A percentile compares a stretch with the other conserved stretches of the same genome.
phyloP scores from a whole-genome alignment of 2,329 filamentous ascomycete genomes.

The Clarireedia hainanense region DNA sequence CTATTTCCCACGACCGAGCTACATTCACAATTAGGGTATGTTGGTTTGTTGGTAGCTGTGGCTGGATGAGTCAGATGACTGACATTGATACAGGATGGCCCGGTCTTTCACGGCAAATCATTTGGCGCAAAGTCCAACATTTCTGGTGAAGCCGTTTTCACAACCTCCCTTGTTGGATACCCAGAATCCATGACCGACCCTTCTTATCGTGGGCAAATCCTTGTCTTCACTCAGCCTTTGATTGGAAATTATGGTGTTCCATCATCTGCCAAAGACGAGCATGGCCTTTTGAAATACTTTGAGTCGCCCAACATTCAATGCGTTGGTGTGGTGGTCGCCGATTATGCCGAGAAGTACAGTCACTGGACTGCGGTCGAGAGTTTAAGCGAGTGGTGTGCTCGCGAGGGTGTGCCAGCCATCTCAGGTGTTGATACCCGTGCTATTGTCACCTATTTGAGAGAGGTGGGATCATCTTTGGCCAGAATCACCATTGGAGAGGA shows the following conservation, averaged over 20 bases:
- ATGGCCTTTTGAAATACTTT: conserved; percentile 92
- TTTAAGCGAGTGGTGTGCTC: conserved; percentile 86
- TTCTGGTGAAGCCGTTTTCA: conserved; percentile 97
- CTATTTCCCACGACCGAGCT: conserved; percentile 66
- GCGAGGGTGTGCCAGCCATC: conserved; percentile 92
- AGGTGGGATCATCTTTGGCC: conserved; percentile 93
- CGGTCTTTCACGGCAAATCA: conserved; percentile 91
- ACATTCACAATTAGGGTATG: conserved; percentile 89
- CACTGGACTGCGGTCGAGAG: conserved; percentile 99
- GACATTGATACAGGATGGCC: conserved; percentile 61
- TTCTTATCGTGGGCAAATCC: conserved; percentile 86
- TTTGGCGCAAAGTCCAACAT: conserved; percentile 96
- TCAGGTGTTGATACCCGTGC: conserved; percentile 94
- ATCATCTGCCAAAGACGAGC: conserved; percentile 74
- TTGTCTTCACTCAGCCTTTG: conserved; percentile 95
- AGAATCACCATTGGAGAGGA: conserved; percentile 93
- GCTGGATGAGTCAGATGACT: conserved; percentile 10
- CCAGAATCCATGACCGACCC: conserved; percentile 90
- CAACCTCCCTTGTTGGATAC: conserved; percentile 94
- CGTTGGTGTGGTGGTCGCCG: conserved; percentile 88
- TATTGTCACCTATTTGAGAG: conserved; percentile 91
- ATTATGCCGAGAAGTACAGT: conserved; percentile 88
- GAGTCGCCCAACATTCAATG: conserved; percentile 98
- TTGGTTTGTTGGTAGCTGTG: neutral
- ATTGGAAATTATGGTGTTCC: conserved; percentile 99